A percentile compares a stretch with the other conserved stretches of the same genome.
phyloP scores from a whole-genome alignment of 2,329 filamentous ascomycete genomes.

The Achaetomium macrosporum region DNA sequence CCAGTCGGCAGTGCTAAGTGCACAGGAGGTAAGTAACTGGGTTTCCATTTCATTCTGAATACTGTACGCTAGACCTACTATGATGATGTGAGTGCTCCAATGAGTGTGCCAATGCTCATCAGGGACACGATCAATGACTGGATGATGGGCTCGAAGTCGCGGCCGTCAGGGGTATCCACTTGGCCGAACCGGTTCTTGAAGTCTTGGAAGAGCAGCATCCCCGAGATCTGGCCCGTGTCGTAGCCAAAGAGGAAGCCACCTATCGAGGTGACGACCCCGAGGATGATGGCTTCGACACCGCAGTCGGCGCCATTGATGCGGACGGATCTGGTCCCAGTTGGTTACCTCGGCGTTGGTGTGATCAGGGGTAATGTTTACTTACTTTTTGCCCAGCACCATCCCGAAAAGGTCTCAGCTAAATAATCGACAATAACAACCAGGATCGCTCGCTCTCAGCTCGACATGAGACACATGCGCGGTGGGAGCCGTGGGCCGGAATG shows the following conservation, averaged over 20 bases:
- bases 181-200: slow-evolving; percentile 53
- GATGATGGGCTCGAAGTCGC: slow-evolving; percentile 37
- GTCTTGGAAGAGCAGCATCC: slow-evolving; percentile 45
- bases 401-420: not conserved
- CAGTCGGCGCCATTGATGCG: slow-evolving; percentile 26
- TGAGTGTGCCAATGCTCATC: slow-evolving; percentile 24
- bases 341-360: not conserved
- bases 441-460: not conserved
- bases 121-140: slow-evolving; percentile 51
- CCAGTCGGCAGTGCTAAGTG: slow-evolving; percentile 22
- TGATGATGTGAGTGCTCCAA: slow-evolving; percentile 20
- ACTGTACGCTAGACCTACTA: slow-evolving; percentile 18
- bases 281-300: slow-evolving; percentile 21
- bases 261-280: slow-evolving; percentile 31
- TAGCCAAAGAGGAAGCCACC: slow-evolving; percentile 60
- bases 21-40: not conserved
- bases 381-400: slow-evolving; percentile 20
- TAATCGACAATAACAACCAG: not conserved
- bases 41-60: too few relatives aligned
- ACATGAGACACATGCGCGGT: not conserved
- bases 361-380: not conserved
- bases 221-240: slow-evolving; percentile 56
- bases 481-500: not conserved
- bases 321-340: slow-evolving; percentile 17
- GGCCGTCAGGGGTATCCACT: slow-evolving; percentile 33